Percentiles rank a stretch among this genome's conserved stretches.
phyloP scores from a whole-genome alignment of 164 flowering plant genomes.

The Dillenia suffruticosa region DNA sequence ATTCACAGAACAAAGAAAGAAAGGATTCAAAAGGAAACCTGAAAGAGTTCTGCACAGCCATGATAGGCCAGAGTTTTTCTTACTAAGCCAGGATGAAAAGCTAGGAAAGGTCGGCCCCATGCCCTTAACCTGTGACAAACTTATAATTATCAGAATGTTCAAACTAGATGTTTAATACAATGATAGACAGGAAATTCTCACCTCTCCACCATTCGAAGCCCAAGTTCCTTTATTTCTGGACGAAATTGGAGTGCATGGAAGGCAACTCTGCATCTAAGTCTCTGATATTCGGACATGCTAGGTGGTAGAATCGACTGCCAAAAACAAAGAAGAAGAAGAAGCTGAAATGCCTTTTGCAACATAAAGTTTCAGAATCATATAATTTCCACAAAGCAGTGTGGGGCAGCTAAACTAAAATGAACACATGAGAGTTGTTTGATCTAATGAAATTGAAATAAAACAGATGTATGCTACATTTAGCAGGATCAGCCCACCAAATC shows the following conservation, averaged over 20 bases:
- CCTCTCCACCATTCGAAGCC: conserved; percentile 74
- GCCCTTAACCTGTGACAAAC: conserved; percentile 54
- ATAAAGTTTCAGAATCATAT: too few species aligned
- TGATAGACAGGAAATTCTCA: conserved; percentile 12
- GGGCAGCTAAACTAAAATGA: too few species aligned
- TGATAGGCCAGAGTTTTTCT: conserved; percentile 88
- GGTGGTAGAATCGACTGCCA: conserved; percentile 77
- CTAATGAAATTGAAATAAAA: too few species aligned
- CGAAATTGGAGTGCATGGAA: conserved; percentile 94
- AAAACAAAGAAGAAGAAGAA: too few species aligned
- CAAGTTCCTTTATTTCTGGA: conserved; percentile 70
- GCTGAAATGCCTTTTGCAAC: too few species aligned
- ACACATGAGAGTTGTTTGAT: too few species aligned
- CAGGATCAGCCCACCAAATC: too few species aligned
- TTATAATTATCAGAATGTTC: too few species aligned
- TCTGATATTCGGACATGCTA: conserved; percentile 72
- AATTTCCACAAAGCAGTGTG: too few species aligned
- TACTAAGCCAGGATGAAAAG: conserved; percentile 81
- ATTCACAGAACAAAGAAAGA: neutral
- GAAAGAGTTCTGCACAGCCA: conserved; percentile 98
- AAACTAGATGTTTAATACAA: too few species aligned
- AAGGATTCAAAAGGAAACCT: conserved; percentile 40
- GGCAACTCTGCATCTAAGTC: conserved; percentile 97
- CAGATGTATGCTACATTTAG: too few species aligned
- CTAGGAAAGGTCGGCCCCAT: conserved; percentile 76